Conservation (phyloP, 2,329 filamentous ascomycete genomes). For the Emergomyces africanus region DNA sequence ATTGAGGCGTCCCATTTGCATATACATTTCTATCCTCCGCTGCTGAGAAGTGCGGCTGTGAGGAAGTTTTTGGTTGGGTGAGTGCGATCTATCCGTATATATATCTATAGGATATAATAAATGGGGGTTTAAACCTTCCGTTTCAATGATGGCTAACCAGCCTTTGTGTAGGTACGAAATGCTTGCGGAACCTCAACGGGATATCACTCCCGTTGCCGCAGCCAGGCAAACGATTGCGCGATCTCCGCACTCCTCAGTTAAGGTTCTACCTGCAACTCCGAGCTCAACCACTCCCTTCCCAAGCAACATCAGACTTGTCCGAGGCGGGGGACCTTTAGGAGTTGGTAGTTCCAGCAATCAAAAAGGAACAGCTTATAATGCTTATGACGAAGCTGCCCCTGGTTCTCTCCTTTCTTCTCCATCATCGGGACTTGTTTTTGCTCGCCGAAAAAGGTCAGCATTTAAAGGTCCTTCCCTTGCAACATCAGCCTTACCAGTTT, state of each 20-base stretch:
- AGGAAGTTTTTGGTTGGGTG: conserved; percentile 86
- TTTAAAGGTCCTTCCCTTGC: conserved; percentile 35
- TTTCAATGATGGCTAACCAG: neutral
- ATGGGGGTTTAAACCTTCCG: neutral
- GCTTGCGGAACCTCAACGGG: conserved; percentile 92
- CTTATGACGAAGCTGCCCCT: conserved; percentile 28
- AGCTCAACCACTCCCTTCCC: conserved; percentile 61
- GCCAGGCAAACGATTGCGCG: conserved; percentile 40
- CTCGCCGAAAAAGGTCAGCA: conserved; percentile 32
- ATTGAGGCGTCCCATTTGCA: conserved; percentile 83
- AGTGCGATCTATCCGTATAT: conserved; percentile 12
- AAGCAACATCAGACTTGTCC: conserved; percentile 71
- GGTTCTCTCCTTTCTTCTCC: conserved; percentile 26
- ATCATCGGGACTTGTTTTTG: conserved; percentile 33
- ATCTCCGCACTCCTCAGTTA: conserved; percentile 80
- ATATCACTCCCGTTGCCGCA: conserved; percentile 75
- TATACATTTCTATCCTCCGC: conserved; percentile 93
- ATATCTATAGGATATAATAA: neutral
- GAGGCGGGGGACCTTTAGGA: conserved; percentile 28
- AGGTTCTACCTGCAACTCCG: conserved; percentile 86
- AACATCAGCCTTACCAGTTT: conserved; percentile 22
- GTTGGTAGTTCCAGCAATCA: conserved; percentile 15
- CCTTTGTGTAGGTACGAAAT: conserved; percentile 55
- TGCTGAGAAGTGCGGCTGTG: conserved; percentile 84
- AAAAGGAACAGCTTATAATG: conserved; percentile 17